Percentiles rank a stretch among this genome's conserved stretches.
These are phyloP conservation scores for Salvia miltiorrhiza DNA, from an alignment of 257 asterid genomes.

Conservation along the genomic window DNA sequence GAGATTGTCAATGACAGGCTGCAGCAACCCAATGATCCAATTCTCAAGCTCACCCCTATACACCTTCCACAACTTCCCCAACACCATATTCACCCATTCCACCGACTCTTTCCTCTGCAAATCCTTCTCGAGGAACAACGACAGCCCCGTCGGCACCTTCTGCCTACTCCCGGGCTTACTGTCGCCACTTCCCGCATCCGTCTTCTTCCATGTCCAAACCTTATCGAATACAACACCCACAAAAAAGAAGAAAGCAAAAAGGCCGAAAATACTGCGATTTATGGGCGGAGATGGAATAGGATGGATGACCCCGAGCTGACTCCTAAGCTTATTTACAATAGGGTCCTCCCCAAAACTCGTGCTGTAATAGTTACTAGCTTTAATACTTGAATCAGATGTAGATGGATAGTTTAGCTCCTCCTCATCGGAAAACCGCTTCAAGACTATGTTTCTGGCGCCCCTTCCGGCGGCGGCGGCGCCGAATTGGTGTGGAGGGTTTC, in stretches of 20 bases:
- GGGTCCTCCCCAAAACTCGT: constrained; percentile 75
- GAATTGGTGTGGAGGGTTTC: too few species aligned
- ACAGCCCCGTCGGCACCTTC: constrained; percentile 52
- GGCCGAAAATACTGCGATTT: constrained; percentile 56
- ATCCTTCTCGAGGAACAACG: constrained; percentile 71
- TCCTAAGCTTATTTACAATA: constrained; percentile 85
- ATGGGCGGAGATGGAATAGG: constrained; percentile 82
- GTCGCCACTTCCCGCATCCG: constrained; percentile 16
- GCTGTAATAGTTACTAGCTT: constrained; percentile 42
- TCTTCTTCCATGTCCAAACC: constrained; percentile 73
- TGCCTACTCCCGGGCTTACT: constrained; percentile 47
- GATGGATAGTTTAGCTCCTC: constrained; percentile 30
- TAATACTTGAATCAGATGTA: constrained; percentile 27
- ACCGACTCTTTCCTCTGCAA: constrained; percentile 86
- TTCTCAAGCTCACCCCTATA: constrained; percentile 69
- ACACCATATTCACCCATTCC: constrained; percentile 93
- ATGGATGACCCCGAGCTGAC: constrained; percentile 87
- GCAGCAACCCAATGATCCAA: constrained; percentile 80
- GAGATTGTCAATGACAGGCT: constrained; percentile 82
- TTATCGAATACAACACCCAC: constrained; percentile 93
- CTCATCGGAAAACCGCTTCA: constrained; percentile 61
- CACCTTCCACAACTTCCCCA: constrained; percentile 88
- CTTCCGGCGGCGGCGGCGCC: constrained; percentile 17
- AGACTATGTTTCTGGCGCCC: constrained; percentile 44
- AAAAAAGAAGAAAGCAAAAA: constrained; percentile 78